Base-by-base conservation (phyloP, 768 basidiomycete genomes). In the Kondoa subrosea region DNA sequence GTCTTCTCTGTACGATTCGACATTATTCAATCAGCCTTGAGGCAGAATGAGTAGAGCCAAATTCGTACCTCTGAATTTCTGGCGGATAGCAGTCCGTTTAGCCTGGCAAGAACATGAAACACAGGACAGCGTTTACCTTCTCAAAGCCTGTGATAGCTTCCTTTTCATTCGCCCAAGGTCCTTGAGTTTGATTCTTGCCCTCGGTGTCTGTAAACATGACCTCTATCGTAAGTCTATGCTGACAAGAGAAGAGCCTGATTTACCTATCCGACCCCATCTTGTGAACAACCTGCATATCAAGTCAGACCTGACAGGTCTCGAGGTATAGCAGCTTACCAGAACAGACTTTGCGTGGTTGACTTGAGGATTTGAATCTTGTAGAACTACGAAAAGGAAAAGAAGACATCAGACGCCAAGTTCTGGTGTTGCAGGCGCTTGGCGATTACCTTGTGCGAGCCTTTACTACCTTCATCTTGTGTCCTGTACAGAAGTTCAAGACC, bases 61-160 rank as follows among this genome's bases (percentile, higher is more conserved):
- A n/a, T n/a, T 50, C 40, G 40, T n/a, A n/a, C 40, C 40, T 32
- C 34, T 63, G 61, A 63, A 63, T 33, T 63, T 63, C 61, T 59
- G 58, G 14, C 58, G 58, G 25, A 4, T 25, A 59, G 25, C 58
- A 25, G 58, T 59, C 30, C 4, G 21, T 25, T 59, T 8, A 59
- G 25, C 14, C 25, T 15, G 29, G 4, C 21, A 25, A 31, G 14
- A 31, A 12, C 8, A 4, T 12, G 30, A 4, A 4, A 31, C 8
- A 59, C 58, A 59, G 29, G 58, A 4, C 8, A 59, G 56, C 15
- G 56, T 15, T 25, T 56, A 59, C 58, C 58, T 63, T 63, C n/a
- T 63, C 27, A 32, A 63, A 63, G 8, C 2, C 27, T 21, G 27
- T 16, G n/a, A 63, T 17, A 33, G 27, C 40, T 50, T 50, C 61